Percentiles rank a stretch among this genome's conserved stretches.
phyloP scores from a whole-genome alignment of 1,284 basidiomycete genomes.

The Hemileccinum hortonii region DNA sequence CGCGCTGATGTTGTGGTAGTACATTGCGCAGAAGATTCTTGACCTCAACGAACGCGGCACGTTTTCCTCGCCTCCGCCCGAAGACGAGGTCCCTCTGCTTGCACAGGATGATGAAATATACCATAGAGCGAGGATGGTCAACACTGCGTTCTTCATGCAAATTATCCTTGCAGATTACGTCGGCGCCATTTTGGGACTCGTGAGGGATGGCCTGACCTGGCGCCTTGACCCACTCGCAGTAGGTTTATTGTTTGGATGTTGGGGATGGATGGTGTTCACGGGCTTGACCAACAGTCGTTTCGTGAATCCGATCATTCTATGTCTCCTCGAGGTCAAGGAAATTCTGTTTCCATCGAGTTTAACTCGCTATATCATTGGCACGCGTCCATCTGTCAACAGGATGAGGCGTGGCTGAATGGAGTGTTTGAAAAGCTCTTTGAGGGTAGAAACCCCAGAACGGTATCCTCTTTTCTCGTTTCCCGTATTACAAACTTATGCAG shows the following conservation, averaged over 20 bases:
- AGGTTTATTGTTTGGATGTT: constrained; percentile 9
- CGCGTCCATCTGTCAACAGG: constrained; percentile 57
- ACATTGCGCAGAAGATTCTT: constrained; percentile 67
- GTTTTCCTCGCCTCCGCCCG: constrained; percentile 29
- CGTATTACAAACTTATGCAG: constrained; percentile 7
- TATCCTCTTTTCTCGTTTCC: constrained; percentile 18
- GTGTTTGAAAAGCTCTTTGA: constrained; percentile 48
- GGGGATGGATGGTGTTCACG: neutral
- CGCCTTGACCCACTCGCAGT: constrained; percentile 48
- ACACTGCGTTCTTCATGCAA: constrained; percentile 72
- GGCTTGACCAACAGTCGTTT: constrained; percentile 14
- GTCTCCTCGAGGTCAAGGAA: constrained; percentile 66
- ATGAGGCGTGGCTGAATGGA: constrained; percentile 60
- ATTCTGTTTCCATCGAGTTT: constrained; percentile 72
- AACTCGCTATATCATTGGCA: constrained; percentile 79
- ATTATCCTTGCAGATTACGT: constrained; percentile 68
- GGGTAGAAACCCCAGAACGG: constrained; percentile 40
- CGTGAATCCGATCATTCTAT: constrained; percentile 24
- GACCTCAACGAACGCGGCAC: constrained; percentile 64
- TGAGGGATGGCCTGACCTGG: constrained; percentile 47
- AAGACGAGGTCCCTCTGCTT: constrained; percentile 32
- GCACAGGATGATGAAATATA: constrained; percentile 75
- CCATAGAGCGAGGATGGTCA: constrained; percentile 71
- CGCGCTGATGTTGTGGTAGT: constrained; percentile 41
- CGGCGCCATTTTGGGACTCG: constrained; percentile 52